phyloP scores from a whole-genome alignment of 1,284 basidiomycete species.

The Rhodotorula mucilaginosa region DNA sequence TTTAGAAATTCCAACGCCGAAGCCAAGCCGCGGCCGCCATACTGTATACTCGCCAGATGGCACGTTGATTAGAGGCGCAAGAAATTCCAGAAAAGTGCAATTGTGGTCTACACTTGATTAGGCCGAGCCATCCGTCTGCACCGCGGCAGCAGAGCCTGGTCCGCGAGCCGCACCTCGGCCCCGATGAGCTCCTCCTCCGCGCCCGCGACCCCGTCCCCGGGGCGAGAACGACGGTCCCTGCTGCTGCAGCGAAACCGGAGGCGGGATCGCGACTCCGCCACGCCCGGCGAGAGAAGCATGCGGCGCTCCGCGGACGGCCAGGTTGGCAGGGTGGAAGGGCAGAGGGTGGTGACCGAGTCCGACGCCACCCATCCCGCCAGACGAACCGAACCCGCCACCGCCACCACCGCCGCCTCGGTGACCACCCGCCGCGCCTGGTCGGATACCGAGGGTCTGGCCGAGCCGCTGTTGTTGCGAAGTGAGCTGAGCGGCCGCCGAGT shows the following conservation, averaged over 20 bases:
- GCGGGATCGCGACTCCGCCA: conserved; percentile 26
- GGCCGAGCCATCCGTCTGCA: too few species aligned
- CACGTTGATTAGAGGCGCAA: too few species aligned
- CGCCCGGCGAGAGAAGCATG: not conserved
- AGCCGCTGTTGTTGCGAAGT: conserved; percentile 28
- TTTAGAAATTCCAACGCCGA: too few species aligned
- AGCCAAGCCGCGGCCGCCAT: too few species aligned
- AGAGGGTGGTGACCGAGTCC: conserved; percentile 7
- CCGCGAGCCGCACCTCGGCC: too few species aligned
- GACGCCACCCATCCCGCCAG: conserved; percentile 1
- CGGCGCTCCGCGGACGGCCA: not conserved
- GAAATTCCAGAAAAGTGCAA: too few species aligned
- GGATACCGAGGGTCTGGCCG: conserved; percentile 31
- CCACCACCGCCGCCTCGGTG: conserved; percentile 8
- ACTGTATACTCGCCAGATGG: too few species aligned
- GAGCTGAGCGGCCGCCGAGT: not conserved
- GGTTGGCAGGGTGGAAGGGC: conserved; percentile 10
- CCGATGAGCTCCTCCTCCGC: too few species aligned
- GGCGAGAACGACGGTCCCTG: not conserved
- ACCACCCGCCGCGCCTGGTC: not conserved
- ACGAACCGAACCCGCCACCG: not conserved
- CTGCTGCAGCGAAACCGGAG: conserved; percentile 10
- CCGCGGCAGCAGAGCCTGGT: too few species aligned
- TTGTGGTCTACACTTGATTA: too few species aligned
- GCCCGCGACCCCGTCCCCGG: too few species aligned